Conservation (phyloP, 208 protist genomes). For the Acanthamoeba healyi region DNA sequence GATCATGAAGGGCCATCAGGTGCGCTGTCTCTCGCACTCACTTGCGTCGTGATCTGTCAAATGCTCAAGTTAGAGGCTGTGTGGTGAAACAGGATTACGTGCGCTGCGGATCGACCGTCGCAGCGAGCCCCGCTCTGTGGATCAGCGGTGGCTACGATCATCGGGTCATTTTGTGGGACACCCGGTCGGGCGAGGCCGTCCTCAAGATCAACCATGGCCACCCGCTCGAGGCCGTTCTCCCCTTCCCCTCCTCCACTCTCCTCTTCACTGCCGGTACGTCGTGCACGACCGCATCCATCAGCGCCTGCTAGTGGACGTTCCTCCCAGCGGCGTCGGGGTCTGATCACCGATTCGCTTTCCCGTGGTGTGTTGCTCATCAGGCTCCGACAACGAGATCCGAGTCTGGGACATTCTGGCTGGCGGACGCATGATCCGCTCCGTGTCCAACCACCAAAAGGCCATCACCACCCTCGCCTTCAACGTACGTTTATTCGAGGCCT, state of each 20-base stretch:
- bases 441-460: constrained; percentile 84
- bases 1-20: constrained; percentile 6
- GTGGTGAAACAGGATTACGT: constrained; percentile 73
- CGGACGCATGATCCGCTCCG: constrained; percentile 62
- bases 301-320: too few relatives aligned
- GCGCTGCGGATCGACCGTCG: constrained; percentile 7
- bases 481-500: constrained; percentile 29
- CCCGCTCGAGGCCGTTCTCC: constrained; percentile 79
- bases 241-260: constrained; percentile 77
- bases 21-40: not conserved
- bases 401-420: constrained; percentile 84
- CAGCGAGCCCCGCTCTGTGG: constrained; percentile 63
- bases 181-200: constrained; percentile 12
- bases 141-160: constrained; percentile 81
- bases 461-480: constrained; percentile 82
- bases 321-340: too few relatives aligned
- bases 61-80: too few relatives aligned
- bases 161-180: constrained; percentile 82
- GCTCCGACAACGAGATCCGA: constrained; percentile 64
- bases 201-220: constrained; percentile 78
- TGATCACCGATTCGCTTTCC: not conserved
- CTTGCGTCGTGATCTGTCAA: too few relatives aligned
- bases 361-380: too few relatives aligned
- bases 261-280: constrained; percentile 50
- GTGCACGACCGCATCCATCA: too few relatives aligned